A percentile compares a stretch with the other conserved stretches of the same genome.
Evolutionary conservation across 2,329 filamentous ascomycete species (phyloP).

Genomic region (Chrysoporthe puriensis): DNA sequence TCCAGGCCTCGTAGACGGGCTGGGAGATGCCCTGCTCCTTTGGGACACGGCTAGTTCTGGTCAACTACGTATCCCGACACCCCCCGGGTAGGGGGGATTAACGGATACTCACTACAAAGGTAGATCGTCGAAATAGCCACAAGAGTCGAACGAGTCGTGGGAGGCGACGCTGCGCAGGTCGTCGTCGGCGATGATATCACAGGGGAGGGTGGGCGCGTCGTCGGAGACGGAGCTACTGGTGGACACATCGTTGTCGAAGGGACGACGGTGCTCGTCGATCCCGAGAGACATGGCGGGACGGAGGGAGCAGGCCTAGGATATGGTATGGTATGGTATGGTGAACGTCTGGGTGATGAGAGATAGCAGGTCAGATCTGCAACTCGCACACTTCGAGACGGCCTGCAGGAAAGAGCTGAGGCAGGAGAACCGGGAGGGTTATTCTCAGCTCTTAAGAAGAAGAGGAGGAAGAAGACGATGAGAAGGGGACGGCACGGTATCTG

Average conservation of each 20-base stretch:
- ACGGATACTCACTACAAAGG: constrained; percentile 8
- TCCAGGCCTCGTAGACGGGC: constrained; percentile 37
- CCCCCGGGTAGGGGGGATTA: background rate
- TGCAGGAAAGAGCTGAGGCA: background rate
- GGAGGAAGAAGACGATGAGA: background rate
- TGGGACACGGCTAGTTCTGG: constrained; percentile 29
- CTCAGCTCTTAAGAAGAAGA: constrained; percentile 7
- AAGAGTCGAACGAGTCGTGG: constrained; percentile 16
- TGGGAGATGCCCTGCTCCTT: constrained; percentile 28
- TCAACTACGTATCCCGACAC: background rate
- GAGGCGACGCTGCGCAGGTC: constrained; percentile 15
- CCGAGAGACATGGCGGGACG: constrained; percentile 2
- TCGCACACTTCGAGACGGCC: background rate
- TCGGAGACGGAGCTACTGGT: constrained; percentile 19
- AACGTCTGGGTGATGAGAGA: background rate
- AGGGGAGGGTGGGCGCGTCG: constrained; percentile 16
- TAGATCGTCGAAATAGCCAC: background rate
- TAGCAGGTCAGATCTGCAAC: too few species aligned
- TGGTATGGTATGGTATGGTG: background rate
- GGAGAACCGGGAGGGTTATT: background rate
- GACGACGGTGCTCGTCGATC: background rate
- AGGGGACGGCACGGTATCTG: background rate
- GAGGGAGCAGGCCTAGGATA: background rate
- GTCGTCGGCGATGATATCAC: constrained; percentile 8
- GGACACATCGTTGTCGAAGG: constrained; percentile 7